Conservation (phyloP, 305 asterid species). For the Ajuga reptans region DNA sequence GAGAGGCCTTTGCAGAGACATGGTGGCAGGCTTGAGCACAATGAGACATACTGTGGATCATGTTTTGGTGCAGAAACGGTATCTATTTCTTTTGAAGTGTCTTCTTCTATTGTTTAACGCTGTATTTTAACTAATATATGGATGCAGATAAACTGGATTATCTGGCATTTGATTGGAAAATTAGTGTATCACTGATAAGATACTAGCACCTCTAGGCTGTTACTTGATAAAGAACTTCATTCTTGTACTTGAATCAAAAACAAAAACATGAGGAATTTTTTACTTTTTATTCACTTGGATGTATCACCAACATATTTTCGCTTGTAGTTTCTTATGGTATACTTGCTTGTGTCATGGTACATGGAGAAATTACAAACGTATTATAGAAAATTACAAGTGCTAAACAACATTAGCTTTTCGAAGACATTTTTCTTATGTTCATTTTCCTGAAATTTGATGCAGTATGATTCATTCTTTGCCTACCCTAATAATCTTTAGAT, state of each 20-base stretch:
- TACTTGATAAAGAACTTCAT: background rate
- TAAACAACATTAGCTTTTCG: background rate
- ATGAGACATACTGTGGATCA: conserved; percentile 92
- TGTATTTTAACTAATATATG: background rate
- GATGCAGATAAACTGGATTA: background rate
- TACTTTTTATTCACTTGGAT: background rate
- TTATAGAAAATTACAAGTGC: background rate
- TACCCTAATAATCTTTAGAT: background rate
- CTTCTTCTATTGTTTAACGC: conserved; percentile 7
- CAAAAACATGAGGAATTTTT: background rate
- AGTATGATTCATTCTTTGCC: background rate
- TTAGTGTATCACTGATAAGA: background rate
- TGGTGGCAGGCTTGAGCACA: conserved; percentile 93
- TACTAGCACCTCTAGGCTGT: background rate
- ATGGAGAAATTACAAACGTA: background rate
- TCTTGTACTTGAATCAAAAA: background rate
- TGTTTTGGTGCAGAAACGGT: conserved; percentile 97
- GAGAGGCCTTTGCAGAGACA: conserved; percentile 94
- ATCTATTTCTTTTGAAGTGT: conserved; percentile 22
- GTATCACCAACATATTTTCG: background rate
- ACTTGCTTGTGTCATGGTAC: too few relatives aligned
- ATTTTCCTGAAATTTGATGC: conserved; percentile 15
- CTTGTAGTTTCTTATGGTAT: conserved; percentile 2
- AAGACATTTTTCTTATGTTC: background rate
- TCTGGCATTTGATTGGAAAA: conserved; percentile 4